Evolutionary conservation across 345 rosid genomes (phyloP).

Genomic region (Acer campestre): DNA sequence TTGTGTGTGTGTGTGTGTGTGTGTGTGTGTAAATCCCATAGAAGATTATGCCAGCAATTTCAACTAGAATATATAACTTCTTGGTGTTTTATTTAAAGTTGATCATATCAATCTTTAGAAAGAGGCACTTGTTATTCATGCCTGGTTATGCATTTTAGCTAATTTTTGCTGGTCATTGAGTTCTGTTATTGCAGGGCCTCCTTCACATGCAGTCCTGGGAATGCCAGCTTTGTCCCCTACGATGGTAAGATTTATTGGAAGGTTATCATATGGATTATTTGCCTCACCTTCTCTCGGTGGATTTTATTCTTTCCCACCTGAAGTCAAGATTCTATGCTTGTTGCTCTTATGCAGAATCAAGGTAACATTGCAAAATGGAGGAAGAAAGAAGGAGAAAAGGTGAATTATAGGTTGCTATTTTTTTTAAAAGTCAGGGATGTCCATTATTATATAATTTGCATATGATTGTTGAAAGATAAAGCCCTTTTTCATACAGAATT

Average conservation of each 20-base stretch:
- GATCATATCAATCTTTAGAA: not conserved
- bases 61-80: not conserved
- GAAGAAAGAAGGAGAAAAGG: slow-evolving; percentile 99
- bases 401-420: slow-evolving; percentile 33
- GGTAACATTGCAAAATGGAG: slow-evolving; percentile 90
- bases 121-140: not conserved
- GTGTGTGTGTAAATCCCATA: not conserved
- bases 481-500: slow-evolving; percentile 18
- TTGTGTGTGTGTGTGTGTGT: too few species aligned
- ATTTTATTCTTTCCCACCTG: slow-evolving; percentile 23
- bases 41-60: not conserved
- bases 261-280: not conserved
- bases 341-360: slow-evolving; percentile 72
- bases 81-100: not conserved
- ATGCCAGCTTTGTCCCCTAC: slow-evolving; percentile 99
- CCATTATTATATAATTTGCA: slow-evolving; percentile 19
- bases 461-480: slow-evolving; percentile 21
- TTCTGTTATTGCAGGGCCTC: slow-evolving; percentile 51
- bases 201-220: slow-evolving; percentile 65
- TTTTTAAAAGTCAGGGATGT: not conserved
- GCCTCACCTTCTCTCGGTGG: slow-evolving; percentile 6
- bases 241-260: slow-evolving; percentile 60
- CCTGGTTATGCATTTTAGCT: not conserved
- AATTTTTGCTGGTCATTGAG: not conserved
- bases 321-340: slow-evolving; percentile 28